A percentile compares a stretch with the other conserved stretches of the same genome.
These are phyloP conservation scores for Euphorbia celastroides DNA, from an alignment of 441 rosid species.

Conservation along the genomic window DNA sequence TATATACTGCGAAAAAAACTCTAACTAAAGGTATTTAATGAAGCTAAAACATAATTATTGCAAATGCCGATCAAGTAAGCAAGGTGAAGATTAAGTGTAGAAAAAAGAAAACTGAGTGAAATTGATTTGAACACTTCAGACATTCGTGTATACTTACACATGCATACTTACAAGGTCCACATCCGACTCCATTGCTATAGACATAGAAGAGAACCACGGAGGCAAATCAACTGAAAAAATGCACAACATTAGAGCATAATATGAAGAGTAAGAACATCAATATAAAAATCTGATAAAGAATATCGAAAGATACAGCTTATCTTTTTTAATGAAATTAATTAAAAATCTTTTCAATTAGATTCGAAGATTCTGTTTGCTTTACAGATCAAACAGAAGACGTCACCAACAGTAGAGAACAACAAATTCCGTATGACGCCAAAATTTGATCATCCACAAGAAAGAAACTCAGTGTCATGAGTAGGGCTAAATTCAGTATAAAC, in stretches of 20 bases:
- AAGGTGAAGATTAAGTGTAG: background rate
- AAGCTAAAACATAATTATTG: background rate
- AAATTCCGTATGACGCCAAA: background rate
- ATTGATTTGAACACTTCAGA: background rate
- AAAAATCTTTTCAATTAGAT: background rate
- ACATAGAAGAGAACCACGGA: constrained; percentile 81
- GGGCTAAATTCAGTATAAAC: background rate
- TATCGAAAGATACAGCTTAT: background rate
- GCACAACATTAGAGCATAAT: constrained; percentile 17
- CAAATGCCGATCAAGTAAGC: background rate
- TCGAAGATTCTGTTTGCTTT: background rate
- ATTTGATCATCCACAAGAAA: background rate
- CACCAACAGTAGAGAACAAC: background rate
- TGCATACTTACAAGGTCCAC: constrained; percentile 69
- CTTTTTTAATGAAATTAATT: background rate
- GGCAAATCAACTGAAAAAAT: constrained; percentile 76
- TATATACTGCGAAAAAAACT: background rate
- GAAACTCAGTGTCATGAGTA: background rate
- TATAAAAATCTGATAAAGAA: background rate
- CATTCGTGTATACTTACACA: constrained; percentile 8
- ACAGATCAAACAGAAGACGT: background rate
- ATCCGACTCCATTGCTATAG: constrained; percentile 62
- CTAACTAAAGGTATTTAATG: background rate
- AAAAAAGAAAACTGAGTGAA: background rate
- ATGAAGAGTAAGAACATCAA: background rate